Evolutionary conservation across 805 yeast species (phyloP).

Genomic region (Schwanniomyces pseudopolymorphus): DNA sequence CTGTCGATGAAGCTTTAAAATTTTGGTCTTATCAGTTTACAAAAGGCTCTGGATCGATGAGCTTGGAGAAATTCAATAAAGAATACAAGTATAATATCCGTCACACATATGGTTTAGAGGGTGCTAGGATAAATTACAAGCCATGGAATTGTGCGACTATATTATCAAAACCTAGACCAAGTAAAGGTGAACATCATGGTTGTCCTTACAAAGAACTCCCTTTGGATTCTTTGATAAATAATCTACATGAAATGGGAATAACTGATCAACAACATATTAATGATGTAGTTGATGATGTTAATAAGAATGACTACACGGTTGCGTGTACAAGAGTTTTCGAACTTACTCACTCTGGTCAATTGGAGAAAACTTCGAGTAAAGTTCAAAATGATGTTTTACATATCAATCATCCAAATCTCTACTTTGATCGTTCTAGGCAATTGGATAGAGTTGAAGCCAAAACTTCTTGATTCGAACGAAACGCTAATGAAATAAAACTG

Average conservation of each 20-base stretch:
- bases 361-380: conserved; percentile 31
- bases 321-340: conserved; percentile 93
- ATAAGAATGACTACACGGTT: conserved; percentile 68
- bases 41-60: conserved; percentile 45
- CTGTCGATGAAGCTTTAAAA: conserved; percentile 80
- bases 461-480: not conserved
- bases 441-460: conserved; percentile 35
- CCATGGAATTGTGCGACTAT: conserved; percentile 87
- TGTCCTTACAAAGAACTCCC: conserved; percentile 86
- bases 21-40: conserved; percentile 83
- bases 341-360: conserved; percentile 51
- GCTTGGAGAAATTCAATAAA: conserved; percentile 76
- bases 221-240: conserved; percentile 57
- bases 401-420: conserved; percentile 84
- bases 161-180: conserved; percentile 67
- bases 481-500: not conserved
- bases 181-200: conserved; percentile 75
- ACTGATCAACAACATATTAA: conserved; percentile 55
- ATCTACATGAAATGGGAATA: conserved; percentile 65
- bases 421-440: conserved; percentile 74
- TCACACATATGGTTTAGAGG: conserved; percentile 90
- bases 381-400: conserved; percentile 51
- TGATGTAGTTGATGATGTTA: conserved; percentile 65
- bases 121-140: conserved; percentile 78
- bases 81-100: conserved; percentile 87